Base-by-base conservation (phyloP, 2,329 filamentous ascomycete species). In the Aspergillus uvarum region DNA sequence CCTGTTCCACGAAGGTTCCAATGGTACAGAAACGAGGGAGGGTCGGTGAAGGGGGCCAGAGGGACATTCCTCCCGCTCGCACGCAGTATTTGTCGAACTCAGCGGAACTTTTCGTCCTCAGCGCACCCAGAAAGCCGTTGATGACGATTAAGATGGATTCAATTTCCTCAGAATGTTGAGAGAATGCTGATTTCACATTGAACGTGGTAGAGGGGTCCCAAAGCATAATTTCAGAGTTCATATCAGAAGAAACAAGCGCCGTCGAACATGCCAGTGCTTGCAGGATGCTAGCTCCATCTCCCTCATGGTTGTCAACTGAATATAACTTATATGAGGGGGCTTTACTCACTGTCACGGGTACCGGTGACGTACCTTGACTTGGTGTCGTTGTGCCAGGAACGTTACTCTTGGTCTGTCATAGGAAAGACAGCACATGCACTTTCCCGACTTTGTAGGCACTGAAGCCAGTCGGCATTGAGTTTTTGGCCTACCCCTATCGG, bases 11-110 rank as follows among this genome's bases (percentile, higher is more conserved):
- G 48, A 74, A 75, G 10, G 71, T 67, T 2, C 72, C 72, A 47
- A 75, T 73, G 0, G 73, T 74, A 58, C 72, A 74, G 56, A 75
- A 75, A 14, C 73, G 71, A n/a, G 72, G 67, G 4, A 65, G 50
- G 16, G 63, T 68, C 4, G 72, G 65, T 1, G 67, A 58, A 6
- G 73, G 73, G 16, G 71, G 72, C n/a, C 66, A 72, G 2, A 75
- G 65, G 2, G 73, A 66, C 72, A 75, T 75, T 1, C 72, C 73
- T 3, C 72, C 73, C 10, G 72, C 72, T 35, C 67, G 62, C 11
- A 75, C 64, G 54, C 72, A 75, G 62, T 73, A 68, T 51, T 71
- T 73, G 42, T 74, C 73, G 48, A 75, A 74, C 10, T 72, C 72
- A 14, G 56, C 57, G 16, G 70, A 59, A 14, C 68, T 74, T 47